These are phyloP conservation scores for Annulohypoxylon truncatum DNA, from an alignment of 2,329 filamentous ascomycete species.

Conservation along the genomic window DNA sequence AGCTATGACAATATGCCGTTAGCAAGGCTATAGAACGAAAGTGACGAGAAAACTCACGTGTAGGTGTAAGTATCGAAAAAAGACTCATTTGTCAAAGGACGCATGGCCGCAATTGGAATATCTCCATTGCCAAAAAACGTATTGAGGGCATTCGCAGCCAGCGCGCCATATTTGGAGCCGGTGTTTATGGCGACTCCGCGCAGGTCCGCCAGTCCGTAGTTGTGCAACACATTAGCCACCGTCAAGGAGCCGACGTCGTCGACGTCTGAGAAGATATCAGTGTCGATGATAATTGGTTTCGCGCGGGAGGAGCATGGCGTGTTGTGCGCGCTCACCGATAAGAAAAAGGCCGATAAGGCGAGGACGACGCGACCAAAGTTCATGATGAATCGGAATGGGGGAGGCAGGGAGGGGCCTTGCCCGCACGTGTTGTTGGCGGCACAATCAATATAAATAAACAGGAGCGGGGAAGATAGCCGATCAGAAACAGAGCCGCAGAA, in stretches of 20 bases:
- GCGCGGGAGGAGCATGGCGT: not conserved
- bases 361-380: not conserved
- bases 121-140: slow-evolving; percentile 54
- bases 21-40: not conserved
- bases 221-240: slow-evolving; percentile 36
- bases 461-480: not conserved
- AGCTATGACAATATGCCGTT: slow-evolving; percentile 12
- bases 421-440: not conserved
- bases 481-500: no score
- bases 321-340: not conserved
- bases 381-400: slow-evolving; percentile 4
- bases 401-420: not conserved
- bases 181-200: slow-evolving; percentile 35
- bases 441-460: not conserved
- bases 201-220: slow-evolving; percentile 31
- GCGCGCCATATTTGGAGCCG: slow-evolving; percentile 29
- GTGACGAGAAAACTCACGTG: slow-evolving; percentile 24
- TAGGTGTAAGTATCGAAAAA: slow-evolving; percentile 58
- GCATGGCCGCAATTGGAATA: slow-evolving; percentile 54
- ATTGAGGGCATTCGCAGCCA: slow-evolving; percentile 55
- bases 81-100: slow-evolving; percentile 56
- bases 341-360: not conserved
- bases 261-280: slow-evolving; percentile 39
- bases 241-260: slow-evolving; percentile 38
- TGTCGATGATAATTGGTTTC: slow-evolving; percentile 37